Base-by-base conservation (phyloP, 2,329 filamentous ascomycete genomes). In the Amylocarpus encephaloides region DNA sequence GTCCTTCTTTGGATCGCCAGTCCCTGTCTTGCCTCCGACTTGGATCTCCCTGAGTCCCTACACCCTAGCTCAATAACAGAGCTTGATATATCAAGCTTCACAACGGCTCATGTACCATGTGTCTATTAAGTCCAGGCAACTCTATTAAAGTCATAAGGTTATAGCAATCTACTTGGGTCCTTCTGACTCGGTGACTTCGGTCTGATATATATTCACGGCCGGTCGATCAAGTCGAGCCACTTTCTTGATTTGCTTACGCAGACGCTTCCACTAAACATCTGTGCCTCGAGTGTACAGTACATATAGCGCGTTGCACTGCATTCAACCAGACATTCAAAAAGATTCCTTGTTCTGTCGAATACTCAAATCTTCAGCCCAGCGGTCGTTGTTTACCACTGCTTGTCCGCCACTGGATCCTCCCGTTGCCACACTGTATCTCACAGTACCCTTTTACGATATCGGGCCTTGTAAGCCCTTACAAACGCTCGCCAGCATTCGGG, bases 151-250 rank as follows among this genome's bases (percentile, higher is more conserved):
- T 49, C 47, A 52, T 41, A 46, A 52, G 46, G 40, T 49, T 49
- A 38, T 43, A 39, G 43, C 50, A 46, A 48, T 52, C 32, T 45
- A 49, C 36, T 30, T 6, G 16, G 42, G 33, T 39, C 30, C 30
- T 41, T 48, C 30, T 48, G 38, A 46, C 46, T 41, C 36, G 30
- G 45, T 34, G 43, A 39, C 12, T 38, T 43, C 30, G 33, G 46
- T 43, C 36, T 38, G 43, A 49, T 52, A 52, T 52, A 52, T 52
- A 46, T 52, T 49, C 36, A 46, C 35, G n/a, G 47, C 13, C 43
- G 38, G 45, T 46, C 46, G 15, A 48, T 33, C 46, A 34, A 44
- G 6, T 49, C 40, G 19, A 46, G 46, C 42, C 43, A 43, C 42
- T 41, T 49, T 49, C 46, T 36, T 34, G 22, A 34, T 49, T 45